Conservation (phyloP, 2,329 filamentous ascomycete species). For the Xylaria sp. region DNA sequence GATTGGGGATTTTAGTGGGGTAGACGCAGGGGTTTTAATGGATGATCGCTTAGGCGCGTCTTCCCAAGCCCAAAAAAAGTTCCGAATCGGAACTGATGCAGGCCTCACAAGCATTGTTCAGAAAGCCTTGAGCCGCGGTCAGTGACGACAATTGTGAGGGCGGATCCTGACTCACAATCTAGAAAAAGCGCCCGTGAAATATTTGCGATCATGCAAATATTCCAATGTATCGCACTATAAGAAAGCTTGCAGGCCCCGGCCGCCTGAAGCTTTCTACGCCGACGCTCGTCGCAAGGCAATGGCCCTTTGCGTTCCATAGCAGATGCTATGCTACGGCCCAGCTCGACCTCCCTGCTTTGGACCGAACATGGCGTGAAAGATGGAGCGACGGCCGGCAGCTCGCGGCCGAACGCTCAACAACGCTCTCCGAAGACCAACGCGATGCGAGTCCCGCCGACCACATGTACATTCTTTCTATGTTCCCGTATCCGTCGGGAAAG, state of each 20-base stretch:
- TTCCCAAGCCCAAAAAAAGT: not conserved
- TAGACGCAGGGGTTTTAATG: not conserved
- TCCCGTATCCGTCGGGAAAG: conserved; percentile 88
- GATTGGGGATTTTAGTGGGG: not conserved
- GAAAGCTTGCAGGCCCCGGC: conserved; percentile 41
- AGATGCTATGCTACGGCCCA: conserved; percentile 42
- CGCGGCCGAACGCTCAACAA: conserved; percentile 1
- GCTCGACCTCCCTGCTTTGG: conserved; percentile 61
- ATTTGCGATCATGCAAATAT: conserved; percentile 38
- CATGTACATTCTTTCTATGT: conserved; percentile 88
- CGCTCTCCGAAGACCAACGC: conserved; percentile 22
- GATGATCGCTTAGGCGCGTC: too few relatives aligned
- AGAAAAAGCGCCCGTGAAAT: not conserved
- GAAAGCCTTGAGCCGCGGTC: not conserved
- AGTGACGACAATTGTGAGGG: not conserved
- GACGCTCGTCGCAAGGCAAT: conserved; percentile 17
- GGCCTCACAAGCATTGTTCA: conserved; percentile 5
- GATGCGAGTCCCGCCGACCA: conserved; percentile 47
- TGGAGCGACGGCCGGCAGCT: conserved; percentile 51
- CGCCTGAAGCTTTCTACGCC: conserved; percentile 38
- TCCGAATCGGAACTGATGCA: conserved; percentile 3
- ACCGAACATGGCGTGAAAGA: conserved; percentile 63
- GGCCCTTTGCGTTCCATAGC: conserved; percentile 14
- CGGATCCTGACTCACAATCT: not conserved
- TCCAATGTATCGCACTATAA: conserved; percentile 43